Evolutionary conservation across 352 stramenopile genomes (phyloP), one percentile per base, ranked within the genome.

Genomic region (Achlya hypogyna): DNA sequence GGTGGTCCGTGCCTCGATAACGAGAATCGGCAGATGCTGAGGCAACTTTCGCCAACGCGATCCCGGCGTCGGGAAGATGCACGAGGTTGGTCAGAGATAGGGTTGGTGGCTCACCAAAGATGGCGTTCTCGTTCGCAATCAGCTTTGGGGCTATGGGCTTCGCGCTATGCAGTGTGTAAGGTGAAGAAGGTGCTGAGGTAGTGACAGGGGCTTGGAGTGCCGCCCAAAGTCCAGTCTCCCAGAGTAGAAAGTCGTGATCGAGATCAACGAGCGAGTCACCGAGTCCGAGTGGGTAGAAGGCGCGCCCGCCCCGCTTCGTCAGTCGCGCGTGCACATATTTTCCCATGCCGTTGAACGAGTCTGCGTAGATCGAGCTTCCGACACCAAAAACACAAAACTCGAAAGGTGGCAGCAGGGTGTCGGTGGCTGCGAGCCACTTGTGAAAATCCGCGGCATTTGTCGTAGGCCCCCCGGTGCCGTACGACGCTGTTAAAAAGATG

Each of bases 291-390:
- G 20, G 14, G 22, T 32, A 51, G 34, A 63, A 63, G 22, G 14
- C 10, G 9, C 10, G 43, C 10, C 29, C 54, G 18, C 54, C 54
- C 5, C 20, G 35, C 23, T 20, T 22, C 10, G 29, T 35, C 4
- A 63, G 25, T 27, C 28, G 43, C 5, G 54, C 34, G 34, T 63
- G 32, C 18, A 63, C 54, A 9, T n/a, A 27, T 35, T 63, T 63
- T 5, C 29, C 54, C 54, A 63, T 63, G 4, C 54, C 54, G 54
- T 63, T 63, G 34, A 32, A 63, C 34, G 54, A 47, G 12, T 63
- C 54, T 5, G 40, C n/a, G 35, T 63, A 63, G n/a, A 34, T 22
- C 31, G 54, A 63, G 40, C 28, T 63, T 32, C 54, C 54, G 40
- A 12, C 20, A 1, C 54, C 54, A 63, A 63, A 63, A 4, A 63